Evolutionary conservation across 495 filamentous ascomycete species (phyloP), one percentile per base, ranked within the genome.

Genomic region (Echria macrotheca): DNA sequence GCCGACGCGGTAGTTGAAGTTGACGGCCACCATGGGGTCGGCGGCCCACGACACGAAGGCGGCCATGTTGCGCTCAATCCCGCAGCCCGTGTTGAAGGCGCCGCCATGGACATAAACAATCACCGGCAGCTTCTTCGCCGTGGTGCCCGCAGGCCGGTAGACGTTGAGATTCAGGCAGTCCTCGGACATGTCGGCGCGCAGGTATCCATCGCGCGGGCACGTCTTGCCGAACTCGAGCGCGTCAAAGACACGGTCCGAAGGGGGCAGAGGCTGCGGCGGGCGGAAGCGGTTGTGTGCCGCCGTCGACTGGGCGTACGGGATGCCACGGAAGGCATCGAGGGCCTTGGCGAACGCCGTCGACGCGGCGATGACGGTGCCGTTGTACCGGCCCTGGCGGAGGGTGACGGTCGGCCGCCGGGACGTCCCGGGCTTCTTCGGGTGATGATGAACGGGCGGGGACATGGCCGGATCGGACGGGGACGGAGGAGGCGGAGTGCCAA

Each of bases 1-100:
- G 9, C 80, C 81, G 15, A 87, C 64, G 2, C 85, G 77, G 53
- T 89, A 89, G 59, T 82, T 84, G 47, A 85, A 82, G 61, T 78
- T 80, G 25, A 87, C 68, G 15, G 79, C 62, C 14, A 88, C 69
- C 31, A 83, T 68, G 47, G 47, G 77, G 47, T 58, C 77, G 57
- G 58, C 70, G 49, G 54, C 73, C 70, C 65, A 85, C 10, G 78
- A 71, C 0, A 78, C 70, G 10, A 81, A 75, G 38, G 69, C 72
- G 0, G 70, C 69, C 65, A 78, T 72, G 47, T 73, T 68, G 18
- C 74, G 58, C 44, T 70, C 71, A 14, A 48, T 24, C 1, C 69
- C 71, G 35, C 40, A 49, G 2, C 76, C 76, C 22, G 45, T 53
- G 45, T 77, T 81, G 59, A 81, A 81, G 10, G 63, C 67, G 12